Evolutionary conservation across 257 asterid genomes (phyloP).

Genomic region (Cruciata laevipes): DNA sequence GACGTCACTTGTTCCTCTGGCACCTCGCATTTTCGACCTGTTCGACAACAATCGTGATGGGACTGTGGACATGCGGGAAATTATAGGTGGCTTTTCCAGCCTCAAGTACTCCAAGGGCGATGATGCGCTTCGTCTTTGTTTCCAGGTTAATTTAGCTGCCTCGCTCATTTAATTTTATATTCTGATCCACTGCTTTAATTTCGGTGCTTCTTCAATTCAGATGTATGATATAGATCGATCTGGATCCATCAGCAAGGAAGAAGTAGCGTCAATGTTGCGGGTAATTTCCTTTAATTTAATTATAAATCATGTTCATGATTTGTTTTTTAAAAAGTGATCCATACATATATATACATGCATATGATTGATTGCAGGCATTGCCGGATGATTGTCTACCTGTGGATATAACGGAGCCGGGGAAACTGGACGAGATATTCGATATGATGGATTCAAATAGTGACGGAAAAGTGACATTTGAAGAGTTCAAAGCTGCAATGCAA

Average conservation of each 20-base stretch:
- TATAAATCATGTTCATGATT: too few species aligned
- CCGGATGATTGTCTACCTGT: slow-evolving; percentile 72
- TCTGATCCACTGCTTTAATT: background rate
- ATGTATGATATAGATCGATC: slow-evolving; percentile 83
- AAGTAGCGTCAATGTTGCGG: slow-evolving; percentile 71
- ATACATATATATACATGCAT: too few species aligned
- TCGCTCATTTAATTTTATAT: too few species aligned
- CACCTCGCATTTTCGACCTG: slow-evolving; percentile 65
- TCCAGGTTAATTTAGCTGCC: slow-evolving; percentile 51
- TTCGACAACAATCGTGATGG: slow-evolving; percentile 81
- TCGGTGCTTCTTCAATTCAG: slow-evolving; percentile 19
- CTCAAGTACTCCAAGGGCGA: slow-evolving; percentile 85
- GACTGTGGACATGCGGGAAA: slow-evolving; percentile 77
- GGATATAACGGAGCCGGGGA: slow-evolving; percentile 73
- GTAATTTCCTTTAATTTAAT: slow-evolving; percentile 19
- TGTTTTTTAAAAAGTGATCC: too few species aligned
- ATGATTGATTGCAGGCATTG: slow-evolving; percentile 42
- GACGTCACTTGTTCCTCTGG: slow-evolving; percentile 56
- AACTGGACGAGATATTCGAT: slow-evolving; percentile 76
- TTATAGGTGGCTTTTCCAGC: slow-evolving; percentile 67
- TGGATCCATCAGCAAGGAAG: slow-evolving; percentile 84
- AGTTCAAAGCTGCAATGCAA: slow-evolving; percentile 80
- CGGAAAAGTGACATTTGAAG: slow-evolving; percentile 74
- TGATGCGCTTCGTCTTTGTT: slow-evolving; percentile 78
- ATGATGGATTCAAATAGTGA: slow-evolving; percentile 80